phyloP scores from a whole-genome alignment of 2,329 filamentous ascomycete species.

The Cladophialophora immunda region DNA sequence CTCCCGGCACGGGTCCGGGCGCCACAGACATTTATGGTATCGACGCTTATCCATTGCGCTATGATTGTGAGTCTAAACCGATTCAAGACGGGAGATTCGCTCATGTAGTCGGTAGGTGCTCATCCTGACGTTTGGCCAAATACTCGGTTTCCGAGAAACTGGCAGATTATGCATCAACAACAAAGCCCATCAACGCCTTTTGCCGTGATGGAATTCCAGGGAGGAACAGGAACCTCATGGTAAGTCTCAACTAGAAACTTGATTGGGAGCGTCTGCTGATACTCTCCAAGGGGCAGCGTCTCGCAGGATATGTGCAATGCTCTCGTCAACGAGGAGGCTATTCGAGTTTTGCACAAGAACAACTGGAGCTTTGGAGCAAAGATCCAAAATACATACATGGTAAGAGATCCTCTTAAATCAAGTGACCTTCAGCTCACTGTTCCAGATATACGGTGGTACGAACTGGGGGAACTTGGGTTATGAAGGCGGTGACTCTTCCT shows the following conservation, averaged over 20 bases:
- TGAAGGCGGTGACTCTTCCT: background rate
- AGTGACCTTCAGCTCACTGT: no score
- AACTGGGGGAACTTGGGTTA: background rate
- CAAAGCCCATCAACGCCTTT: conserved; percentile 48
- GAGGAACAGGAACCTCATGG: conserved; percentile 24
- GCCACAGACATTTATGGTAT: conserved; percentile 68
- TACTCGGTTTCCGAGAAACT: background rate
- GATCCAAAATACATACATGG: conserved; percentile 78
- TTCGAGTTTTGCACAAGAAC: conserved; percentile 82
- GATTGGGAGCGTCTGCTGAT: no score
- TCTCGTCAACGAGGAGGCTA: conserved; percentile 75
- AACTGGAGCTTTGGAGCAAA: conserved; percentile 71
- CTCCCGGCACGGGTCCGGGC: conserved; percentile 64
- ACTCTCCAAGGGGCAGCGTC: conserved; percentile 20
- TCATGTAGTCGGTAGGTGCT: background rate
- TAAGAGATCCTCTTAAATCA: no score
- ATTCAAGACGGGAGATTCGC: no score
- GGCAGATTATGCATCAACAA: background rate
- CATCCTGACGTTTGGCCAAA: background rate
- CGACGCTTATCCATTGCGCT: background rate
- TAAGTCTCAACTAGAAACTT: background rate
- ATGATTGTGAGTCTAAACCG: background rate
- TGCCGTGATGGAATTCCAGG: conserved; percentile 41
- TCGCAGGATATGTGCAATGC: conserved; percentile 61
- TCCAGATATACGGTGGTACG: background rate